Base-by-base conservation (phyloP, 2,329 filamentous ascomycete genomes). In the Colletotrichum cordylinicola region DNA sequence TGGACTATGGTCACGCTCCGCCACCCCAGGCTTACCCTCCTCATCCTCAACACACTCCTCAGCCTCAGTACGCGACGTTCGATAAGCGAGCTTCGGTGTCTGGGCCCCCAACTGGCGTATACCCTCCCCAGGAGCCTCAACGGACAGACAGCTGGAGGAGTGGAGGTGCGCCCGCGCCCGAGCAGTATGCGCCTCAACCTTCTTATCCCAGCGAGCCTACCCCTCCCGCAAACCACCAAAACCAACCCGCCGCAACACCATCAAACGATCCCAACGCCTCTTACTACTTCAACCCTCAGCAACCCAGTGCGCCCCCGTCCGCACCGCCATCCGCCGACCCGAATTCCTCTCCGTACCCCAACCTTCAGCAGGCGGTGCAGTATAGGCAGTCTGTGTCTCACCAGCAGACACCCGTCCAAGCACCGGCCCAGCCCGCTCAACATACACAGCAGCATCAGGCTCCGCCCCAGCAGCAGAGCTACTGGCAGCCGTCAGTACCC, bases 221-320 rank as follows among this genome's bases (percentile, higher is more conserved):
- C 70, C 78, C 80, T 52, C 81, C 80, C 70, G 64, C 80, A 72
- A 78, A 75, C 72, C 82, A 82, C 64, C 75, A 77, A 76, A 81
- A 79, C 72, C 80, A 79, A 75, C 79, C 81, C 79, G 39, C 80
- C 77, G 71, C 71, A 31, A 73, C 72, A 9, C 80, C 83, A 37
- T 81, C 83, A 43, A 77, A 87, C 18, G 91, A 94, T 74, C 87
- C 90, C 2, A 90, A 87, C 74, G 86, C 89, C 13, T 87, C 88
- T 12, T 93, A 91, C 79, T 94, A 93, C 82, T 91, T 91, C 79
- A 88, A 85, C 78, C 82, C 84, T 73, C 83, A 85, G 66, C 82
- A 85, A 29, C 78, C 81, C 1, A 78, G 77, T 15, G 81, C 81
- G 31, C 76, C 81, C 6, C 79, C 84, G 79, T 75, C 81, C 78